Base-by-base conservation (phyloP, 768 basidiomycete species). In the Amanita polypyramis region DNA sequence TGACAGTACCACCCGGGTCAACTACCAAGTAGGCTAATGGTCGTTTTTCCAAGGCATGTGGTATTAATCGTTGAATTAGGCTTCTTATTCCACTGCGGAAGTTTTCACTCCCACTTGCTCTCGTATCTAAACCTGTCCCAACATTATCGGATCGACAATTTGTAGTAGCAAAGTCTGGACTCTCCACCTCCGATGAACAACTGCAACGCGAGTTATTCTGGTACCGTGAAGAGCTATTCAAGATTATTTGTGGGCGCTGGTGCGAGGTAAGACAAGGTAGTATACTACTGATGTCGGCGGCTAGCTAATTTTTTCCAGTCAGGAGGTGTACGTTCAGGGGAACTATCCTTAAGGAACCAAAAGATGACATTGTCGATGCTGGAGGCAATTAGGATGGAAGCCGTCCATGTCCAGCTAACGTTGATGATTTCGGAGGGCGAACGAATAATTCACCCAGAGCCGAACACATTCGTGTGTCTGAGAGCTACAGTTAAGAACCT, bases 171-270 rank as follows among this genome's bases (percentile, higher is more conserved):
- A 86, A 87, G 55, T 77, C 82, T 4, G 75, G 69, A 42, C 65
- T 87, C 50, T 75, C 82, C 1, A 60, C 64, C 9, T 66, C 63
- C 38, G 82, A 89, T 54, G 75, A 84, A 51, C 70, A 68, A 36
- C 58, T 70, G 8, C 84, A 91, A 59, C 73, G 80, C 33, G 87
- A 92, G 59, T 60, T 94, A 12, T 99, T 98, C 68, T 99, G 96
- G 96, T 95, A 96, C 61, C 74, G 94, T 30, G 94, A 99, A 62
- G 80, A 84, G 53, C 65, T 99, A 8, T 76, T 98, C 56, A 77
- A 77, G 39, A 64, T 67, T 43, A 60, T 97, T 11, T 69, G 66
- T 10, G 84, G 84, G 8, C 70, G 69, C 14, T 99, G 96, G 96
- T 75, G 75, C 58, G 96, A 98, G 77, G 94, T 91, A 51, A 50